Conservation (phyloP, 768 basidiomycete genomes). For the Strobilomyces dryophilus region DNA sequence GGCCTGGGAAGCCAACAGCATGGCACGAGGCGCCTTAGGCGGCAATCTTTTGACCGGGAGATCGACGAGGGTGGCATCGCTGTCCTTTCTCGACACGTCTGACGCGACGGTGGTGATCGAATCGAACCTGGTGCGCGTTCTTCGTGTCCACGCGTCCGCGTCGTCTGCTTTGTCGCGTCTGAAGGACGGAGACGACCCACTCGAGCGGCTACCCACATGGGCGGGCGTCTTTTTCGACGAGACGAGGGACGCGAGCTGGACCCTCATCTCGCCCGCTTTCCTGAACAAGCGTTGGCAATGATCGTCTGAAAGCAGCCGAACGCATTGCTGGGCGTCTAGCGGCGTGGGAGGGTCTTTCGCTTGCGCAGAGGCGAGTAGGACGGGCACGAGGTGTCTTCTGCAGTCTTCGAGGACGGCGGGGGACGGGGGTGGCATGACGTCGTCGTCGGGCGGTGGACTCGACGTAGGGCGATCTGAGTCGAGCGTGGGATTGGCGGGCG, state of each 20-base stretch:
- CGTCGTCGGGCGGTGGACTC: constrained; percentile 5
- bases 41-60: constrained; percentile 4
- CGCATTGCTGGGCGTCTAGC: constrained; percentile 19
- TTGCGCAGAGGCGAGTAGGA: constrained; percentile 16
- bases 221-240: constrained; percentile 2
- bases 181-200: not conserved
- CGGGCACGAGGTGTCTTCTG: constrained; percentile 22
- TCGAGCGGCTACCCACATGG: not conserved
- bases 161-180: constrained; percentile 13
- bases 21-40: constrained; percentile 22
- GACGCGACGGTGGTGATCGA: constrained; percentile 12
- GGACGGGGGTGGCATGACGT: constrained; percentile 4
- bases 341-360: constrained; percentile 12
- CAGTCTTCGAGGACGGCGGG: constrained; percentile 23
- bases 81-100: constrained; percentile 20
- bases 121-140: constrained; percentile 13
- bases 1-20: constrained; percentile 12
- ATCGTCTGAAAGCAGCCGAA: constrained; percentile 27
- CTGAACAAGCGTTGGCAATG: constrained; percentile 18
- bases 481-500: not conserved
- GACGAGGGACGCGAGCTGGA: constrained; percentile 15
- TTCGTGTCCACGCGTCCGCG: constrained; percentile 11
- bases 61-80: constrained; percentile 26
- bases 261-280: constrained; percentile 24
- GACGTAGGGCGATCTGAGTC: not conserved